Conservation (phyloP, 176 grass and related monocot species). For the Juncus effusus region DNA sequence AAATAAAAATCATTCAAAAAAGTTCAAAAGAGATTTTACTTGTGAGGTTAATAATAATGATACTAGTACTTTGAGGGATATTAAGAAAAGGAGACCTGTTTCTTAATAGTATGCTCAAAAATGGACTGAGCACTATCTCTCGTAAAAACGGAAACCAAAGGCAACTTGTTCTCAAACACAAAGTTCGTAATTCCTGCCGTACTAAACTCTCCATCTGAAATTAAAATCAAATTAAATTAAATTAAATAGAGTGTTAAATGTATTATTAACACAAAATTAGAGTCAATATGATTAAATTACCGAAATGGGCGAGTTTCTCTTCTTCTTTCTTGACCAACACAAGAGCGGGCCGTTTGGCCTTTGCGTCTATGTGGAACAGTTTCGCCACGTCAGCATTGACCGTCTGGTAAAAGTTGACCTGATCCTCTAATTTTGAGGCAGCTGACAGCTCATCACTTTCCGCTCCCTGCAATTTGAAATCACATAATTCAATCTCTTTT, state of each 20-base stretch:
- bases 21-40: neutral
- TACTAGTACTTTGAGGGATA: slow-evolving; percentile 7
- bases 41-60: slow-evolving; percentile 10
- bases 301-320: slow-evolving; percentile 77
- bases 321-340: slow-evolving; percentile 85
- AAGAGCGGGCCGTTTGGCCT: slow-evolving; percentile 52
- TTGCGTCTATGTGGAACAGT: slow-evolving; percentile 73
- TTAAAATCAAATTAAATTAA: neutral
- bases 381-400: slow-evolving; percentile 62
- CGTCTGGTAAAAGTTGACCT: slow-evolving; percentile 80
- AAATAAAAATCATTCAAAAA: slow-evolving; percentile 21
- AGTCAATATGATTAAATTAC: slow-evolving; percentile 33
- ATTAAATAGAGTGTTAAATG: neutral
- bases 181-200: slow-evolving; percentile 64
- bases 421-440: slow-evolving; percentile 84
- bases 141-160: slow-evolving; percentile 71
- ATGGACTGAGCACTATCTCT: slow-evolving; percentile 61
- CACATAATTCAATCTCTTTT: no score
- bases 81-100: slow-evolving; percentile 51
- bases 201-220: slow-evolving; percentile 71
- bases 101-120: slow-evolving; percentile 94
- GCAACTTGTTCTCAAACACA: slow-evolving; percentile 78
- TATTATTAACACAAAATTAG: neutral
- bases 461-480: slow-evolving; percentile 41
- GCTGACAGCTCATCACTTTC: slow-evolving; percentile 67